Evolutionary conservation across 2,329 filamentous ascomycete species (phyloP).

Genomic region (Cladosporium sp.): DNA sequence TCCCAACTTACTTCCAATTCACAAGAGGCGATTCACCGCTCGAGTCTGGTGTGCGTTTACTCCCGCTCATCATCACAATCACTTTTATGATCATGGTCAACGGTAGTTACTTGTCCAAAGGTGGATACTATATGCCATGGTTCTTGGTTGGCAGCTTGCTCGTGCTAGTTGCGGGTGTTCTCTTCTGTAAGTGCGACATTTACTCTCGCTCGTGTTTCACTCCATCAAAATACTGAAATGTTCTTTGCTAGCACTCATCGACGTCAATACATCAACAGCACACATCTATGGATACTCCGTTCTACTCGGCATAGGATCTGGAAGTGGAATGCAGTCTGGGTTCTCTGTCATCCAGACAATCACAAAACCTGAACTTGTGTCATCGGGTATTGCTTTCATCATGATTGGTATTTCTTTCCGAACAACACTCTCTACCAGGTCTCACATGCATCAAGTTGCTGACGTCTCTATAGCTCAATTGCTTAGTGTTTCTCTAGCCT

Average conservation of each 20-base stretch:
- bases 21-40: constrained; percentile 40
- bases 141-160: constrained; percentile 37
- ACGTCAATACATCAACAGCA: constrained; percentile 13
- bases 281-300: constrained; percentile 25
- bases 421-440: not conserved
- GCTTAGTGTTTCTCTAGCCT: not conserved
- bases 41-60: constrained; percentile 37
- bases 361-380: constrained; percentile 13
- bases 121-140: constrained; percentile 40
- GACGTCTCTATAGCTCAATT: constrained; percentile 2
- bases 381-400: constrained; percentile 15
- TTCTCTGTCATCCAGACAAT: constrained; percentile 19
- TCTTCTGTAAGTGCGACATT: constrained; percentile 29
- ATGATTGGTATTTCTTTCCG: not conserved
- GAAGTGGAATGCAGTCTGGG: constrained; percentile 19
- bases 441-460: not conserved
- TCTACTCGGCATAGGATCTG: constrained; percentile 21
- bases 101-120: constrained; percentile 36
- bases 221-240: not conserved
- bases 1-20: constrained; percentile 55
- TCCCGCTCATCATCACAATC: constrained; percentile 40
- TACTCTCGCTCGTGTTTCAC: not conserved
- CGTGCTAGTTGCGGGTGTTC: constrained; percentile 32
- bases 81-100: constrained; percentile 34
- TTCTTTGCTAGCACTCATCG: not conserved